Evolutionary conservation across 805 yeast species (phyloP), one percentile per base, ranked within the genome.

Genomic region (Kuraishia hungarica): DNA sequence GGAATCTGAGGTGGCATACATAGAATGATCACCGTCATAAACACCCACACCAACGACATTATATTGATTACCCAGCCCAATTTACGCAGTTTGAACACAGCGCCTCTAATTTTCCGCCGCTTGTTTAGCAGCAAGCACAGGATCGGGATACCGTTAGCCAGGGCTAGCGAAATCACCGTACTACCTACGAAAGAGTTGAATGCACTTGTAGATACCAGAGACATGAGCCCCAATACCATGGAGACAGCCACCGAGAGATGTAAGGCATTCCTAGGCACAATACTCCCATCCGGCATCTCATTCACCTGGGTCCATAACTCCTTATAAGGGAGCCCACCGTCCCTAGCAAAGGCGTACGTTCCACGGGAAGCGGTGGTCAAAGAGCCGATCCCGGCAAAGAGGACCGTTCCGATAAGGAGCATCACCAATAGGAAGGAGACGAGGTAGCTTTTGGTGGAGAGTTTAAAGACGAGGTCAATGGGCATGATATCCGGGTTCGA

Each of bases 101-200:
- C 83, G 50, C 90, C 89, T 60, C 80, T 77, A 39, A 87, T 75
- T 56, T 84, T 83, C 51, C 72, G 68, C 55, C 94, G 69, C 54
- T 80, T 81, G 57, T 84, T 79, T 23, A 86, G 63, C 64, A 87
- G 63, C 2, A 83, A 78, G n/a, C 84, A 74, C 0, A 84, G 60
- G 24, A 88, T 83, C 1, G 96, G 96, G 17, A 89, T 81, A 2
- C 90, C 83, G 58, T 89, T 86, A 1, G 94, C 89, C 29, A 87
- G 74, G 52, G 90, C 84, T 56, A 89, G 71, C 2, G 90, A 79
- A 21, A 88, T 77, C 2, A 89, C 94, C 10, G 93, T 84, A 19
- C 92, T 84, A 0, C 96, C 94, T 72, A 88, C 82, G 67, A 89
- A 88, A 2, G 96, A 91, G 67, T 86, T 86, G 68, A 89, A 86